These are phyloP conservation scores for Betula pendula DNA, from an alignment of 306 rosid genomes.

Conservation along the genomic window DNA sequence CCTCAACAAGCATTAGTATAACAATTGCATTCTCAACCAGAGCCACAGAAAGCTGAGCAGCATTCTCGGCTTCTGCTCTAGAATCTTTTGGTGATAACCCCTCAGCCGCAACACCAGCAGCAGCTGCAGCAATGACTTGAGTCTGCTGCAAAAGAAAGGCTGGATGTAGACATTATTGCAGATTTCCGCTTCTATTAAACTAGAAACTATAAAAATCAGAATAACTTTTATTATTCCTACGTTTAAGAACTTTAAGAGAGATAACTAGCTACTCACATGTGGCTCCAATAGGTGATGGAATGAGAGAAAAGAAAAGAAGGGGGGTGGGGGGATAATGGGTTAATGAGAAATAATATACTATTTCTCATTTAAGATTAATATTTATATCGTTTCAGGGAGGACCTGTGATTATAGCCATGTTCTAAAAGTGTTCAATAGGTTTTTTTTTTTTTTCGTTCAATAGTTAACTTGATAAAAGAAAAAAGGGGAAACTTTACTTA, in stretches of 20 bases:
- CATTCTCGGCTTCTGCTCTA: slow-evolving; percentile 88
- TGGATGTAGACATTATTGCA: slow-evolving; percentile 39
- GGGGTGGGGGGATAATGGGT: too few species aligned
- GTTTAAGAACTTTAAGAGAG: background rate
- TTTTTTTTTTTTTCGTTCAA: too few species aligned
- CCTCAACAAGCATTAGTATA: slow-evolving; percentile 98
- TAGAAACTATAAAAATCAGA: slow-evolving; percentile 13
- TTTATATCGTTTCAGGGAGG: background rate
- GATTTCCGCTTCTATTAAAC: slow-evolving; percentile 24
- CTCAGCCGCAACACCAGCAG: slow-evolving; percentile 96
- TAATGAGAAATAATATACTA: background rate
- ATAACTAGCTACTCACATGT: background rate
- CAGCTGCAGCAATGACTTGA: slow-evolving; percentile 91
- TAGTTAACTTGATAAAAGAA: background rate
- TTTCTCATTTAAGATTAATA: background rate
- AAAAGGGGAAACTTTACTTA: too few species aligned
- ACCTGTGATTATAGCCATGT: background rate
- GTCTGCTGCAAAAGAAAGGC: slow-evolving; percentile 67
- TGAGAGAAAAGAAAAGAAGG: background rate
- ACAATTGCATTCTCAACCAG: slow-evolving; percentile 95
- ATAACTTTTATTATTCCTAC: background rate
- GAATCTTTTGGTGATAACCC: slow-evolving; percentile 81
- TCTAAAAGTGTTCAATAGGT: slow-evolving; percentile 4
- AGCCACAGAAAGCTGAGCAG: slow-evolving; percentile 91
- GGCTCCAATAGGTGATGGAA: background rate